Conservation (phyloP, 2,329 filamentous ascomycete species). For the Periglandula ipomoeae region DNA sequence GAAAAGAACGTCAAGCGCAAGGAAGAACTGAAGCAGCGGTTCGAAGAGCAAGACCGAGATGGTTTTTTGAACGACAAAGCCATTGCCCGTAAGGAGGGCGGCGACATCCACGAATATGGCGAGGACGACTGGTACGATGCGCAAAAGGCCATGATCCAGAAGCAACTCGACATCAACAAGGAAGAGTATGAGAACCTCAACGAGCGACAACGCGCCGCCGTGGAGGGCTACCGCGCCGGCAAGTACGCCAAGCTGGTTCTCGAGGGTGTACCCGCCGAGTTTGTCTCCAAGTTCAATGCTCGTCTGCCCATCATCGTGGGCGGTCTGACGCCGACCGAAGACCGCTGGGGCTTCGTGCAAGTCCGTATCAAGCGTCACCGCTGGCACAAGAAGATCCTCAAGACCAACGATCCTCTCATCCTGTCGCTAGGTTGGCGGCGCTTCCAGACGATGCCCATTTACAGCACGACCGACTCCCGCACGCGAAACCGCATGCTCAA, state of each 20-base stretch:
- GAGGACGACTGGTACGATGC: conserved; percentile 99
- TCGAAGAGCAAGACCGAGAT: conserved; percentile 97
- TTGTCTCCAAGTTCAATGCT: conserved; percentile 72
- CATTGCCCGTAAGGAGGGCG: conserved; percentile 60
- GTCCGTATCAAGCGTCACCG: conserved; percentile 93
- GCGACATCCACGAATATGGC: conserved; percentile 69
- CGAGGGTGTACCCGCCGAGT: conserved; percentile 83
- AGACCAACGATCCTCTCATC: conserved; percentile 95
- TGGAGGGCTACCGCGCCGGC: conserved; percentile 86
- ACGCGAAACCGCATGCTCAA: conserved; percentile 96
- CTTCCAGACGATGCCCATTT: conserved; percentile 87
- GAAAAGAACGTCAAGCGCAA: conserved; percentile 86
- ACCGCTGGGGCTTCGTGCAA: conserved; percentile 91
- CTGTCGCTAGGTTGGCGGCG: conserved; percentile 94
- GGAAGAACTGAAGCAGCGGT: conserved; percentile 87
- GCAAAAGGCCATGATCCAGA: conserved; percentile 89
- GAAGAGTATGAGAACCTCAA: conserved; percentile 86
- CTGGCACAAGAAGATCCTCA: conserved; percentile 99
- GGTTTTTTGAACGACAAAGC: conserved; percentile 88
- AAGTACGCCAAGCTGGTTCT: conserved; percentile 90
- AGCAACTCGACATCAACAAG: conserved; percentile 94
- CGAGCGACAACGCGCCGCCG: conserved; percentile 68
- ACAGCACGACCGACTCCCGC: conserved; percentile 89
- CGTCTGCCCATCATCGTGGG: conserved; percentile 80
- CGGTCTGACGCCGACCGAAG: conserved; percentile 86